Evolutionary conservation across 306 rosid species (phyloP).

Genomic region (Vicia villosa): DNA sequence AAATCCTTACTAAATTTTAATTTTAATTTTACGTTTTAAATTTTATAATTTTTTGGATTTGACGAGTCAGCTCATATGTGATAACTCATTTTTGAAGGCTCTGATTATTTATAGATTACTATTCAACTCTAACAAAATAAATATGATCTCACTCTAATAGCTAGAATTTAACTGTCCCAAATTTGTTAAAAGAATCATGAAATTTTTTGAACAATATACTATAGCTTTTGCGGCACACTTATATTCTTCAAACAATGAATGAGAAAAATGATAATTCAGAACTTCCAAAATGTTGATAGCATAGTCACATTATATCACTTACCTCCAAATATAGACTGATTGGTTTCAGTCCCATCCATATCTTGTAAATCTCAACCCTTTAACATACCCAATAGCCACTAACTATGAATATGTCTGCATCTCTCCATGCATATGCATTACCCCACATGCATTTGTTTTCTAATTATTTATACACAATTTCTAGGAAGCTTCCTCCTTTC

Average conservation of each 20-base stretch:
- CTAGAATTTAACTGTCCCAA: too few species aligned
- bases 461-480: background rate
- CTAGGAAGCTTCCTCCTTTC: slow-evolving; percentile 21
- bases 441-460: slow-evolving; percentile 22
- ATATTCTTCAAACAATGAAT: background rate
- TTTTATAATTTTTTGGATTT: too few species aligned
- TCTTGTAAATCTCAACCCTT: background rate
- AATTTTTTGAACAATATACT: too few species aligned
- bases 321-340: background rate
- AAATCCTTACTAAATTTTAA: too few species aligned
- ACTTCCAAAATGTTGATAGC: background rate
- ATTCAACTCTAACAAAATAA: too few species aligned
- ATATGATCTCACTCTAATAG: too few species aligned
- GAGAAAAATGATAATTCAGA: slow-evolving; percentile 2
- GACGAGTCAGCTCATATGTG: too few species aligned
- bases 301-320: slow-evolving; percentile 1
- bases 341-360: slow-evolving; percentile 3
- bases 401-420: background rate
- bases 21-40: too few species aligned
- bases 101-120: too few species aligned
- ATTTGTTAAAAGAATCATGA: too few species aligned
- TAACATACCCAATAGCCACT: slow-evolving; percentile 1
- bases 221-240: too few species aligned
- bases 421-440: background rate
- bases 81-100: too few species aligned